Conservation (phyloP, 371 early-diverging fungal species). For the Quaeritorhiza haematococci region DNA sequence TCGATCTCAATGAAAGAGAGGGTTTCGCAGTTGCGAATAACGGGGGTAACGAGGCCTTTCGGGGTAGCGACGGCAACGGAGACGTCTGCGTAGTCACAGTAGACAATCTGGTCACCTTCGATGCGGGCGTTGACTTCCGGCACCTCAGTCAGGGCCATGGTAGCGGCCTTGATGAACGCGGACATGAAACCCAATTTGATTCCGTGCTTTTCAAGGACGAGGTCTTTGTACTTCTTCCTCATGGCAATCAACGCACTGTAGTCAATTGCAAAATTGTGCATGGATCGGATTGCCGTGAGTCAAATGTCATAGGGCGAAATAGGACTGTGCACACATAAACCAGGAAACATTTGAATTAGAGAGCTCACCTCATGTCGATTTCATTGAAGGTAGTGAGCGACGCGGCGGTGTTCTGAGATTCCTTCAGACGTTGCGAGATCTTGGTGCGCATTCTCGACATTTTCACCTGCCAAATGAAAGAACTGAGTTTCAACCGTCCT, state of each 20-base stretch:
- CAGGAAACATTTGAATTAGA: background rate
- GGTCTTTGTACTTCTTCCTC: slow-evolving; percentile 89
- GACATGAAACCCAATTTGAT: slow-evolving; percentile 98
- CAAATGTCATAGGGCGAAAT: background rate
- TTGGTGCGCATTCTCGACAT: slow-evolving; percentile 96
- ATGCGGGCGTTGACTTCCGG: slow-evolving; percentile 93
- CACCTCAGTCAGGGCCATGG: slow-evolving; percentile 74
- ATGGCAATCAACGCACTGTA: slow-evolving; percentile 73
- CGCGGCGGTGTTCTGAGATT: slow-evolving; percentile 93
- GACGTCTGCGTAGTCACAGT: slow-evolving; percentile 91
- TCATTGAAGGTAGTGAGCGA: slow-evolving; percentile 98
- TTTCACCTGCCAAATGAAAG: slow-evolving; percentile 54
- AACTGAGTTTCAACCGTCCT: background rate
- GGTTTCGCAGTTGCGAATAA: slow-evolving; percentile 84
- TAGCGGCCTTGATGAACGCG: slow-evolving; percentile 89
- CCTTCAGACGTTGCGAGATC: slow-evolving; percentile 92
- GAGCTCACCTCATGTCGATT: slow-evolving; percentile 80
- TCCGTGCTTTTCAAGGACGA: slow-evolving; percentile 86
- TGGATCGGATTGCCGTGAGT: background rate
- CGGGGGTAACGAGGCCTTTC: slow-evolving; percentile 96
- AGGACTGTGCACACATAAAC: background rate
- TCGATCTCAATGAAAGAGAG: slow-evolving; percentile 85
- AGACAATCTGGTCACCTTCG: slow-evolving; percentile 80
- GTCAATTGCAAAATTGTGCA: background rate
- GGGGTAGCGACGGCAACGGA: slow-evolving; percentile 96